phyloP scores from a whole-genome alignment of 1,139 yeast genomes.

The Arxiozyma bovina region DNA sequence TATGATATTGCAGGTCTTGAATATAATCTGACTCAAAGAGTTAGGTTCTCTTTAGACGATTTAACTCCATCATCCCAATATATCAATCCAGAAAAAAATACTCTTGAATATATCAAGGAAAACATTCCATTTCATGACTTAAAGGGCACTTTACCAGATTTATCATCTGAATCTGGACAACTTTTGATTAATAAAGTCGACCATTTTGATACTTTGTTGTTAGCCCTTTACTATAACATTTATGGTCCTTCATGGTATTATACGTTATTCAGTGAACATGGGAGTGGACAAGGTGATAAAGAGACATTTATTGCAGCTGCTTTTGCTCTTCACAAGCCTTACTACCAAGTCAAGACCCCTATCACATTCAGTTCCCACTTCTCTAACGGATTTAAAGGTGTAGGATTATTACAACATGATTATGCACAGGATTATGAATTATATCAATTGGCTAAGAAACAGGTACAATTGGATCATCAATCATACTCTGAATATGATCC shows the following conservation, averaged over 20 bases:
- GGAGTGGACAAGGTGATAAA: slow-evolving; percentile 57
- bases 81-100: slow-evolving; percentile 1
- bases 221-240: slow-evolving; percentile 48
- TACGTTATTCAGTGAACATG: slow-evolving; percentile 46
- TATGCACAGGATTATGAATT: slow-evolving; percentile 35
- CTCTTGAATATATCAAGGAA: slow-evolving; percentile 1
- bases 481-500: slow-evolving; percentile 11
- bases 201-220: slow-evolving; percentile 43
- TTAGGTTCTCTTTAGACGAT: slow-evolving; percentile 22
- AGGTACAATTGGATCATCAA: slow-evolving; percentile 8
- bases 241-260: slow-evolving; percentile 49
- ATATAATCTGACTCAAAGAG: slow-evolving; percentile 24
- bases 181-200: slow-evolving; percentile 42
- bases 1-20: slow-evolving; percentile 47
- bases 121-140: slow-evolving; percentile 41
- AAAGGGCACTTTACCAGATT: slow-evolving; percentile 49
- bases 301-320: slow-evolving; percentile 59
- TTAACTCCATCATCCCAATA: slow-evolving; percentile 21
- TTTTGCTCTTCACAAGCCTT: slow-evolving; percentile 40
- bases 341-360: slow-evolving; percentile 42
- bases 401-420: slow-evolving; percentile 39
- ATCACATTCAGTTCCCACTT: neutral
- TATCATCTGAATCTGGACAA: slow-evolving; percentile 56
- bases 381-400: slow-evolving; percentile 31
- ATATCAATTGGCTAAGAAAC: slow-evolving; percentile 15